A percentile compares a stretch with the other conserved stretches of the same genome.
These are phyloP conservation scores for Astrephomene gubernaculifera DNA, from an alignment of 139 green algal genomes.

Conservation along the genomic window DNA sequence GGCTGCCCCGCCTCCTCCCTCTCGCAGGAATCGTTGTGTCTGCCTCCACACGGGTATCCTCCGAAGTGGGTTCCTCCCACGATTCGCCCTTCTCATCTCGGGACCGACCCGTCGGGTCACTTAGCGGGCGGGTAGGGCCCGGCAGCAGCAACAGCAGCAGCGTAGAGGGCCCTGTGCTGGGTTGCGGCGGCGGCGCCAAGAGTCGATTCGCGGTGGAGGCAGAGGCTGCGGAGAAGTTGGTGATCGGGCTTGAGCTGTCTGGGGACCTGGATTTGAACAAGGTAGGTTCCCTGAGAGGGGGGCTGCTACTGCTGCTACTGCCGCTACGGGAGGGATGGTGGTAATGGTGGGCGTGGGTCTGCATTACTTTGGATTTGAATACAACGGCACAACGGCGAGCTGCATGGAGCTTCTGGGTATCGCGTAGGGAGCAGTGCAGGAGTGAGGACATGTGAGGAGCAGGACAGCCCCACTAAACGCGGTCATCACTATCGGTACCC, in stretches of 20 bases:
- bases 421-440: too few species aligned
- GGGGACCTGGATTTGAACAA: slow-evolving; percentile 49
- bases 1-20: too few species aligned
- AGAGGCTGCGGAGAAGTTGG: slow-evolving; percentile 41
- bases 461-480: too few species aligned
- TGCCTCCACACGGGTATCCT: background rate
- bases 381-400: too few species aligned
- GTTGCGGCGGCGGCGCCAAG: background rate
- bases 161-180: too few species aligned
- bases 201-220: slow-evolving; percentile 42
- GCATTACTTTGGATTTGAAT: too few species aligned
- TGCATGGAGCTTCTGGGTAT: too few species aligned
- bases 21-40: background rate
- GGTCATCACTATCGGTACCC: too few species aligned
- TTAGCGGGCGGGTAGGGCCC: background rate
- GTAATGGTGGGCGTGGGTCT: too few species aligned
- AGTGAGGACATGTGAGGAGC: too few species aligned
- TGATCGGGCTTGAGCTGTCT: slow-evolving; percentile 39
- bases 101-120: background rate
- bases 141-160: background rate
- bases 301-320: background rate
- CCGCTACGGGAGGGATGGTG: too few species aligned
- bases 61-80: background rate
- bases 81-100: slow-evolving; percentile 25
- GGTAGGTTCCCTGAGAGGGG: background rate